phyloP scores from a whole-genome alignment of 495 filamentous ascomycete genomes.

The Lasiosphaeris hirsuta region DNA sequence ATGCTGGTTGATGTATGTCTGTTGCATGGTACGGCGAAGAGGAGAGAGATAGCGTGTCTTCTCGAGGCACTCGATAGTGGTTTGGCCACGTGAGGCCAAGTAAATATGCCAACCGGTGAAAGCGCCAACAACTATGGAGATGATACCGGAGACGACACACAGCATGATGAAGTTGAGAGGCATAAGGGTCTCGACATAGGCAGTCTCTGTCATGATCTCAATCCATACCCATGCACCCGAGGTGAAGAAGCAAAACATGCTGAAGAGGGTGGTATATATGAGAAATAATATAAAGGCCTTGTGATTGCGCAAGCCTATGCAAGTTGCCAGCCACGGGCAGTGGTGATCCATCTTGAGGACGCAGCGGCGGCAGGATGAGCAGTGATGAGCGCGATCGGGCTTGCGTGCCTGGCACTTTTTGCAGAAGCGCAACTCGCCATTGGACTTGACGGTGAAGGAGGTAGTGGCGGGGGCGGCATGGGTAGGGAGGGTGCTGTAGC shows the following conservation, averaged over 20 bases:
- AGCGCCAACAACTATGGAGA: conserved; percentile 80
- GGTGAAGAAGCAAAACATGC: conserved; percentile 72
- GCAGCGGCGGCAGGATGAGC: conserved; percentile 85
- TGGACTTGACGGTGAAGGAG: conserved; percentile 86
- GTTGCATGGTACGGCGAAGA: conserved; percentile 63
- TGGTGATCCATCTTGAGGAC: conserved; percentile 99
- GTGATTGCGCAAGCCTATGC: conserved; percentile 90
- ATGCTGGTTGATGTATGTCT: conserved; percentile 53
- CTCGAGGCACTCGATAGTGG: conserved; percentile 93
- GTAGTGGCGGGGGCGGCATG: conserved; percentile 51
- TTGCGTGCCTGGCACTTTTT: conserved; percentile 95
- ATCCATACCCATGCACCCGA: conserved; percentile 74
- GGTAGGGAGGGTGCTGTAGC: conserved; percentile 52
- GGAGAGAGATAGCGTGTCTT: conserved; percentile 89
- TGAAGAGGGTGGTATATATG: conserved; percentile 85
- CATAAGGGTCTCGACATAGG: conserved; percentile 63
- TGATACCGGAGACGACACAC: conserved; percentile 81
- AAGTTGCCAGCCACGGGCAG: conserved; percentile 96
- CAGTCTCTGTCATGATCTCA: conserved; percentile 67
- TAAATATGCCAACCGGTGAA: conserved; percentile 94
- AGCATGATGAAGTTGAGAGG: conserved; percentile 90
- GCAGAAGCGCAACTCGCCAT: conserved; percentile 81
- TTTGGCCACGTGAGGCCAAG: conserved; percentile 72
- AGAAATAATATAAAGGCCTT: conserved; percentile 94
- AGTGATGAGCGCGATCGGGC: conserved; percentile 95